Evolutionary conservation across 2,329 filamentous ascomycete genomes (phyloP).

Genomic region (Botrytis pseudocinerea): DNA sequence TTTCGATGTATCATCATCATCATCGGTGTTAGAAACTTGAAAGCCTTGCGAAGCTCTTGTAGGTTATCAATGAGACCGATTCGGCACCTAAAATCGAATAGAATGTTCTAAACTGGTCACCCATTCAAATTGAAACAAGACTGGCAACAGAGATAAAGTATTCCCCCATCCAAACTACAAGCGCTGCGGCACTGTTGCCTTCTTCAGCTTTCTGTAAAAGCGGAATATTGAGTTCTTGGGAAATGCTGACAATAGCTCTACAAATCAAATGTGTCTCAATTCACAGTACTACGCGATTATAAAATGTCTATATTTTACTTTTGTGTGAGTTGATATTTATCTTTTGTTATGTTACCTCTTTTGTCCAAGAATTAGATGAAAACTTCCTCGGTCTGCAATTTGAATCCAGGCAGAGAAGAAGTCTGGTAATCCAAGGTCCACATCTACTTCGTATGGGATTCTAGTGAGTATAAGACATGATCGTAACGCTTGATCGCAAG

Average conservation of each 20-base stretch:
- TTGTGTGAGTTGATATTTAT: background rate
- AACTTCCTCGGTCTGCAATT: background rate
- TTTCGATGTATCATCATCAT: background rate
- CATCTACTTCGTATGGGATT: background rate
- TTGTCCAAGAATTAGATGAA: background rate
- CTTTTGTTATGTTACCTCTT: background rate
- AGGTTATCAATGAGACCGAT: background rate
- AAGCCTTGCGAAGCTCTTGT: background rate
- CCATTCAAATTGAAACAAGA: background rate
- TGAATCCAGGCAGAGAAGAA: background rate
- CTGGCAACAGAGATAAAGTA: background rate
- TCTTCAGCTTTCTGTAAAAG: background rate
- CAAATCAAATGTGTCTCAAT: background rate
- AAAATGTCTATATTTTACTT: background rate
- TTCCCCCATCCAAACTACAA: background rate
- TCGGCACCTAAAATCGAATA: background rate
- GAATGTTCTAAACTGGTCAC: background rate
- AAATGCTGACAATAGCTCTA: background rate
- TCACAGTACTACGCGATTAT: background rate
- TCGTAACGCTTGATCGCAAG: background rate
- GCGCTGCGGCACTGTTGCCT: background rate
- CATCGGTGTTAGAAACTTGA: background rate
- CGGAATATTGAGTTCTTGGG: background rate
- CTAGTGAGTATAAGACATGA: background rate
- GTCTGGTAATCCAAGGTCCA: background rate